Evolutionary conservation across 495 filamentous ascomycete species (phyloP).

Genomic region (Halenospora varia): DNA sequence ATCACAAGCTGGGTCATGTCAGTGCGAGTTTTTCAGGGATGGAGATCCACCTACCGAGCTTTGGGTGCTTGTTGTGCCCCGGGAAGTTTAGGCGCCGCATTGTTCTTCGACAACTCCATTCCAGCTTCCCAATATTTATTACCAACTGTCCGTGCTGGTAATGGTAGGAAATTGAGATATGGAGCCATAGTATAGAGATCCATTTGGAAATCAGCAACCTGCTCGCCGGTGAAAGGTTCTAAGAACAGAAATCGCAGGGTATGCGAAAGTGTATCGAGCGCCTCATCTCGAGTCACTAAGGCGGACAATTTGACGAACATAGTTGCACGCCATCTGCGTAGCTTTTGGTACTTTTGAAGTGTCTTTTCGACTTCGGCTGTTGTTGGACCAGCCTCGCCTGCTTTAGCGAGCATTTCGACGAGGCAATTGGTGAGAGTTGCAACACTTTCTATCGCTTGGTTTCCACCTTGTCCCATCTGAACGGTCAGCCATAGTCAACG

Average conservation of each 20-base stretch:
- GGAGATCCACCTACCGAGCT: neutral
- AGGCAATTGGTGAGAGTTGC: slow-evolving; percentile 31
- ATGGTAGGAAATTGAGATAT: slow-evolving; percentile 11
- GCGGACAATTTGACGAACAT: slow-evolving; percentile 8
- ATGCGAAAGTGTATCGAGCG: slow-evolving; percentile 9
- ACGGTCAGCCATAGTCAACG: no score
- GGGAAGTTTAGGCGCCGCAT: neutral
- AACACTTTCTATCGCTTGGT: slow-evolving; percentile 35
- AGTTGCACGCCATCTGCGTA: slow-evolving; percentile 1
- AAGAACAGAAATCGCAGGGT: slow-evolving; percentile 12
- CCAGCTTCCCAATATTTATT: neutral
- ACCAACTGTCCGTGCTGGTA: neutral
- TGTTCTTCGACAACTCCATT: neutral
- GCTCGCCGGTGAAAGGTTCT: slow-evolving; percentile 4
- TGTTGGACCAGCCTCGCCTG: neutral
- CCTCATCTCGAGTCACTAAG: slow-evolving; percentile 7
- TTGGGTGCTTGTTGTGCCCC: neutral
- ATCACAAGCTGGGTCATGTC: no score
- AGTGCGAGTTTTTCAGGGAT: no score
- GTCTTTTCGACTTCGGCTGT: neutral
- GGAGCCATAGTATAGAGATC: slow-evolving; percentile 14
- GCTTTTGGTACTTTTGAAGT: slow-evolving; percentile 8
- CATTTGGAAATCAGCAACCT: slow-evolving; percentile 9
- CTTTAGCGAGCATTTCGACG: slow-evolving; percentile 1
- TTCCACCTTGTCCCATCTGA: slow-evolving; percentile 34